Evolutionary conservation across 1,284 basidiomycete species (phyloP), one percentile per base, ranked within the genome.

Genomic region (Ganoderma boninense): DNA sequence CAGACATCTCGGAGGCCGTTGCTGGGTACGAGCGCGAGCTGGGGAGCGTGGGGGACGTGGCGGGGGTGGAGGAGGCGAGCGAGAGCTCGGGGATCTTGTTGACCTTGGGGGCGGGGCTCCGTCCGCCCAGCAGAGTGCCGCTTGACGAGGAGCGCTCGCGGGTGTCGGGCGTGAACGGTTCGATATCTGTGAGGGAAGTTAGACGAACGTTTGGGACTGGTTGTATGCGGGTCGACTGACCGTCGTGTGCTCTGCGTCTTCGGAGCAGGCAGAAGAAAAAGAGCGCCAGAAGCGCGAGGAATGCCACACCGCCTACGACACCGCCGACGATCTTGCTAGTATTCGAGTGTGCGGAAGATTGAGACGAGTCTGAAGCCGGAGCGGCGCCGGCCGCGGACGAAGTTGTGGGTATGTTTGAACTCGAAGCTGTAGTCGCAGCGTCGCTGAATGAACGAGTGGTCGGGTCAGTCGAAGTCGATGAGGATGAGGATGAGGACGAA

Each of bases 241-340:
- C 14, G 38, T 62, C 38, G 14, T 43, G 60, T 43, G 14, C n/a
- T n/a, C 26, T 43, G 10, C 16, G 60, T 18, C 40, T 20, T 20
- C 40, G 40, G 6, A 56, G 52, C 29, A 57, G 32, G 8, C 40
- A 62, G 57, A 52, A 18, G 44, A 64, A n/a, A 26, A 43, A 38
- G 23, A 64, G 20, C n/a, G 32, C 29, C 1, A 69, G 52, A 14
- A 66, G 44, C 8, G 57, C n/a, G 18, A 69, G 20, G 11, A 69
- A 11, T 4, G 32, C 43, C 7, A 70, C 29, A 8, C 71, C 71
- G 10, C 69, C 71, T 11, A 68, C 59, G 14, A 68, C 71, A 23
- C 71, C 66, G 7, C 69, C 71, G 4, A 49, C 69, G 20, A 70
- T 70, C 11, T 69, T 63, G 44, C 69, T 66, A 4, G 49, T 56